Percentiles rank a stretch among this genome's conserved stretches.
Conservation (phyloP, 2,329 filamentous ascomycete genomes). For the Aspergillus vadensis region DNA sequence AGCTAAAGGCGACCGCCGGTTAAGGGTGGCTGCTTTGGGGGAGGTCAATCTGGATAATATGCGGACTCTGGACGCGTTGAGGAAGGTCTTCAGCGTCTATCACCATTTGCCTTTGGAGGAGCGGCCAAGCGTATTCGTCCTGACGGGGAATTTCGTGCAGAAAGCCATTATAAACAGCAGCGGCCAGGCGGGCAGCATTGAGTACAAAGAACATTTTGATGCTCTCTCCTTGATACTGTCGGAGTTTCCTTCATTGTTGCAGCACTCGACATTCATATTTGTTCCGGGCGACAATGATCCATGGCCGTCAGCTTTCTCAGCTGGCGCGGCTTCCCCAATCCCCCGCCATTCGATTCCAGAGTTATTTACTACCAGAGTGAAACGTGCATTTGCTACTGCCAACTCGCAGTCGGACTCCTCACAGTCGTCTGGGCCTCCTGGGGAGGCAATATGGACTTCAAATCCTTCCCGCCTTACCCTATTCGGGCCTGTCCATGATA, state of each 20-base stretch:
- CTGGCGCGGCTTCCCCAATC: slow-evolving; percentile 50
- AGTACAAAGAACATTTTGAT: slow-evolving; percentile 97
- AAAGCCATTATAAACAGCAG: slow-evolving; percentile 63
- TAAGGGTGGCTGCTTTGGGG: slow-evolving; percentile 73
- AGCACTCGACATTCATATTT: slow-evolving; percentile 81
- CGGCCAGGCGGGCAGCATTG: slow-evolving; percentile 77
- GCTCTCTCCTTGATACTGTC: slow-evolving; percentile 77
- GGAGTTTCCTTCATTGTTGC: slow-evolving; percentile 80
- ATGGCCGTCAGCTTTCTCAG: slow-evolving; percentile 82
- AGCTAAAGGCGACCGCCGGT: slow-evolving; percentile 33
- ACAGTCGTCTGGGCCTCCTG: slow-evolving; percentile 56
- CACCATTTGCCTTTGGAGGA: slow-evolving; percentile 63
- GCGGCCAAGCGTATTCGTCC: slow-evolving; percentile 75
- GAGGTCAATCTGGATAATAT: slow-evolving; percentile 86
- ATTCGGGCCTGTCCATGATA: slow-evolving; percentile 85
- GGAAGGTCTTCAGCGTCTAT: slow-evolving; percentile 76
- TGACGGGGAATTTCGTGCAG: slow-evolving; percentile 80
- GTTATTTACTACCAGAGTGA: slow-evolving; percentile 84
- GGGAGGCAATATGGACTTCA: slow-evolving; percentile 81
- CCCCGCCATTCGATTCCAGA: slow-evolving; percentile 68
- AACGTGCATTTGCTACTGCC: slow-evolving; percentile 75
- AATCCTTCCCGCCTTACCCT: slow-evolving; percentile 82
- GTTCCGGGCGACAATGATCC: slow-evolving; percentile 96
- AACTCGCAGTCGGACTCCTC: slow-evolving; percentile 67
- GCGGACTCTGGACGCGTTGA: slow-evolving; percentile 75